Percentiles rank a stretch among this genome's conserved stretches.
Evolutionary conservation across 805 yeast genomes (phyloP).

Genomic region (Candida railenensis): DNA sequence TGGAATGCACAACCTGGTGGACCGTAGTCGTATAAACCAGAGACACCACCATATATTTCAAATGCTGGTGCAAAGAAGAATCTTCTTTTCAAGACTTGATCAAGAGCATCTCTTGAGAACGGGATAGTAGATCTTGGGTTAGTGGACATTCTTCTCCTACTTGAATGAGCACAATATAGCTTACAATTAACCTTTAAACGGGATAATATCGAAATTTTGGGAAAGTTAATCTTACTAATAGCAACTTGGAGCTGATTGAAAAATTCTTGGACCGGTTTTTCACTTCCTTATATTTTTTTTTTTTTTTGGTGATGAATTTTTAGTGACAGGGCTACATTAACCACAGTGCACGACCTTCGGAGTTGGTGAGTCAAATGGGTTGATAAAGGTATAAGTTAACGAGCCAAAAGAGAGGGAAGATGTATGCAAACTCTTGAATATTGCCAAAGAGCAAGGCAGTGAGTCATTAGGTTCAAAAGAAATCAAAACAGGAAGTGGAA

Average conservation of each 20-base stretch:
- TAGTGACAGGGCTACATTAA: not conserved
- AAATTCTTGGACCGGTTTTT: not conserved
- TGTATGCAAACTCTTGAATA: too few relatives aligned
- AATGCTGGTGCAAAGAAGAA: slow-evolving; percentile 97
- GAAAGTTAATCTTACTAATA: not conserved
- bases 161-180: not conserved
- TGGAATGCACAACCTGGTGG: slow-evolving; percentile 99
- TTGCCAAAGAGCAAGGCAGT: too few relatives aligned
- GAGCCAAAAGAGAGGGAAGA: too few relatives aligned
- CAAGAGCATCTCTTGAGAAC: slow-evolving; percentile 84
- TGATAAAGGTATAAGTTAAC: too few relatives aligned
- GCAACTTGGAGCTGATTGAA: not conserved
- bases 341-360: not conserved
- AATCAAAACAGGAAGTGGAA: too few relatives aligned
- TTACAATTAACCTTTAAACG: not conserved
- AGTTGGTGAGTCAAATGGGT: not conserved
- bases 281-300: not conserved
- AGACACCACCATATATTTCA: slow-evolving; percentile 97
- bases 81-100: slow-evolving; percentile 88
- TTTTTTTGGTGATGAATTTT: not conserved
- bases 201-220: not conserved
- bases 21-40: slow-evolving; percentile 97
- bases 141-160: slow-evolving; percentile 25
- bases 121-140: slow-evolving; percentile 25
- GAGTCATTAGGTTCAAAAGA: too few relatives aligned